These are phyloP conservation scores for Pleurotus eryngii DNA, from an alignment of 768 basidiomycete species.

Conservation along the genomic window DNA sequence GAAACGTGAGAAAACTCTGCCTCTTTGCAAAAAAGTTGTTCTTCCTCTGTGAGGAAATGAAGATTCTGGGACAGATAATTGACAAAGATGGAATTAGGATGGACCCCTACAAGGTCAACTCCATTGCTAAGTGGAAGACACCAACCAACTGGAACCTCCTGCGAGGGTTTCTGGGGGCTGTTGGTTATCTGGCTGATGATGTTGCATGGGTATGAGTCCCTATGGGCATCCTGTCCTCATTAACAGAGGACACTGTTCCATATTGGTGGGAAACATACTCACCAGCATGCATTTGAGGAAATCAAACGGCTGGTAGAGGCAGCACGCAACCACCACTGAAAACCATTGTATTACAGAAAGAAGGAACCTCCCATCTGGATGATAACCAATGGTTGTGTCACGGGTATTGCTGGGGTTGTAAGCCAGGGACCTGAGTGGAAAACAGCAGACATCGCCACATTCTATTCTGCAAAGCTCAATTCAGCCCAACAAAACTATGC, in stretches of 20 bases:
- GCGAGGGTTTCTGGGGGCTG: too few relatives aligned
- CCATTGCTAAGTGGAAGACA: conserved; percentile 16
- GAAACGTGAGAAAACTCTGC: conserved; percentile 20
- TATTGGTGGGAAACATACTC: conserved; percentile 10
- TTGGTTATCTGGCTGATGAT: too few relatives aligned
- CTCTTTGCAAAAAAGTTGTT: conserved; percentile 23
- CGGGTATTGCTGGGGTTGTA: conserved; percentile 12
- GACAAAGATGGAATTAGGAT: conserved; percentile 21
- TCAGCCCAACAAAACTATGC: not conserved
- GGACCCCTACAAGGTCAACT: conserved; percentile 30
- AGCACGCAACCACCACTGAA: not conserved
- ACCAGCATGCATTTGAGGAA: conserved; percentile 19
- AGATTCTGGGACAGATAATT: conserved; percentile 21
- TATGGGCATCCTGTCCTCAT: conserved; percentile 8
- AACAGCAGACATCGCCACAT: conserved; percentile 20
- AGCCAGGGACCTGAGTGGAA: conserved; percentile 16
- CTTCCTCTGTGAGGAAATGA: conserved; percentile 12
- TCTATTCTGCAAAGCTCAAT: conserved; percentile 20
- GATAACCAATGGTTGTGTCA: conserved; percentile 17
- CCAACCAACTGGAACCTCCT: too few relatives aligned
- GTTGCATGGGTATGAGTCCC: too few relatives aligned
- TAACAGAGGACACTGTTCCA: conserved; percentile 9
- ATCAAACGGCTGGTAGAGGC: conserved; percentile 18
- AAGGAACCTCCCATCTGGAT: conserved; percentile 12
- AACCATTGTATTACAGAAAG: conserved; percentile 10